Evolutionary conservation across 2,329 filamentous ascomycete genomes (phyloP).

Genomic region (Fusarium setosum): DNA sequence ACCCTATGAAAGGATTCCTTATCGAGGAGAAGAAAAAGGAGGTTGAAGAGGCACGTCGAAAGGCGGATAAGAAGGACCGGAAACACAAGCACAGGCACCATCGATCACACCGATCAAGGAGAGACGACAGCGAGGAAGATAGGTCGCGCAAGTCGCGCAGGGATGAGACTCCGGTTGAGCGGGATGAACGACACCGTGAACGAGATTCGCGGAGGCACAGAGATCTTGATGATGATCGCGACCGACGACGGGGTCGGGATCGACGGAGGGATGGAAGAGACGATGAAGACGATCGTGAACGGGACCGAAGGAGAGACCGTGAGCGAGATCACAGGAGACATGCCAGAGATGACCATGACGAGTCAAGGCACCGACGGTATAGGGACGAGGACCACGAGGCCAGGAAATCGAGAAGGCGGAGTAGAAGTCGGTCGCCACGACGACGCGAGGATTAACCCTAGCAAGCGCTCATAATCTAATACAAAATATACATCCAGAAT

Average conservation of each 20-base stretch:
- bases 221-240: constrained; percentile 43
- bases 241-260: constrained; percentile 42
- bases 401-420: constrained; percentile 40
- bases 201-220: constrained; percentile 45
- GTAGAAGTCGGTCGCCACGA: constrained; percentile 58
- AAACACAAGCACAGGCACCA: constrained; percentile 62
- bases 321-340: constrained; percentile 43
- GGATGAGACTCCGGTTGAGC: constrained; percentile 49
- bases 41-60: constrained; percentile 74
- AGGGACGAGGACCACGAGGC: constrained; percentile 44
- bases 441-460: constrained; percentile 40
- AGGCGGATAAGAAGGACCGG: constrained; percentile 60
- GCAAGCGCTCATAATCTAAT: constrained; percentile 35
- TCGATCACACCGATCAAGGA: constrained; percentile 56
- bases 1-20: constrained; percentile 95
- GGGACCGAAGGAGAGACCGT: constrained; percentile 37
- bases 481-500: constrained; percentile 26
- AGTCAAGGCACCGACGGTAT: constrained; percentile 40
- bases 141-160: constrained; percentile 49
- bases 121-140: constrained; percentile 47
- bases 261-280: constrained; percentile 33
- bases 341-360: constrained; percentile 44
- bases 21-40: constrained; percentile 93
- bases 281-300: constrained; percentile 36
- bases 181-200: constrained; percentile 43